Evolutionary conservation across 2,329 filamentous ascomycete genomes (phyloP).

Genomic region (Cordyceps pruinosa): DNA sequence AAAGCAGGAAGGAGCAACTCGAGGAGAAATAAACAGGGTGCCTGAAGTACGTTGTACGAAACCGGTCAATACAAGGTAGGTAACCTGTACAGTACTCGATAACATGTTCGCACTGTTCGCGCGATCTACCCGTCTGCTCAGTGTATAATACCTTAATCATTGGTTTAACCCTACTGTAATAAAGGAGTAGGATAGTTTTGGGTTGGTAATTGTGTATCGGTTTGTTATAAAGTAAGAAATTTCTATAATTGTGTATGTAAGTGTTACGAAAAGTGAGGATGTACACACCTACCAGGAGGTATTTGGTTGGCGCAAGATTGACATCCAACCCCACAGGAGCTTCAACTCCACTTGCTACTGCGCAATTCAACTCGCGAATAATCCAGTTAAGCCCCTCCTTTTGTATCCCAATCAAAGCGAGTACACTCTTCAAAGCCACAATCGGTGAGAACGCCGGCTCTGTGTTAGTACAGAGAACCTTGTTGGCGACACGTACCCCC

Average conservation of each 20-base stretch:
- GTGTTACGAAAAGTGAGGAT: no score
- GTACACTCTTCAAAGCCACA: neutral
- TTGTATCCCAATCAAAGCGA: no score
- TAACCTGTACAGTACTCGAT: neutral
- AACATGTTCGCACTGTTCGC: no score
- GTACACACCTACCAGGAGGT: no score
- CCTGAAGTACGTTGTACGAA: neutral
- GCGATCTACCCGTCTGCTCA: no score
- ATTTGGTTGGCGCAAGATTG: neutral
- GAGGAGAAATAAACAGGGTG: constrained; percentile 47
- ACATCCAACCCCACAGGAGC: constrained; percentile 10
- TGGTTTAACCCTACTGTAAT: no score
- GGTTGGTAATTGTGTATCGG: no score
- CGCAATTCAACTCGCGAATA: neutral
- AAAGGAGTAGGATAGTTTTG: no score
- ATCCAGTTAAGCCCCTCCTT: neutral
- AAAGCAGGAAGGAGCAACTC: constrained; percentile 72
- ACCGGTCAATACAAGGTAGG: neutral
- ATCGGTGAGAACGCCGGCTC: no score
- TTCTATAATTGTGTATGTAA: no score
- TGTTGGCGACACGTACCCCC: neutral
- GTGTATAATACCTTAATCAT: no score
- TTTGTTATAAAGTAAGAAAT: no score
- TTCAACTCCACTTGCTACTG: constrained; percentile 10
- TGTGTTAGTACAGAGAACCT: neutral